Conservation (phyloP, 1,139 yeast genomes). For the Suzukiozyma palmioleophila region DNA sequence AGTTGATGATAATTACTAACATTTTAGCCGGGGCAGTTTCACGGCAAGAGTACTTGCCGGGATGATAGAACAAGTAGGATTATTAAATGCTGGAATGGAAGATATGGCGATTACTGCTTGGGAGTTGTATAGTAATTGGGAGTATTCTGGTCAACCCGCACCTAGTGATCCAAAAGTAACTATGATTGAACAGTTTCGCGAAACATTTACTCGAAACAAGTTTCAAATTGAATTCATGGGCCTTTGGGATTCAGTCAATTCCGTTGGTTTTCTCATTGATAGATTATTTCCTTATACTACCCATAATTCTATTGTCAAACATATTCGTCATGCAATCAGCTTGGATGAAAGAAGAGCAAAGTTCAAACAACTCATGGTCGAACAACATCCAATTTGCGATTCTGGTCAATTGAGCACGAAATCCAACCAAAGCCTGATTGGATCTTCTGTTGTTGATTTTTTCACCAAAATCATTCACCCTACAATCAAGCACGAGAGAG, state of each 20-base stretch:
- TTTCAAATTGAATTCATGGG: constrained; percentile 56
- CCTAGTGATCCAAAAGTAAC: constrained; percentile 35
- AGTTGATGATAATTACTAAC: constrained; percentile 1
- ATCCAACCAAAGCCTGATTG: neutral
- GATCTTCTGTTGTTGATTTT: neutral
- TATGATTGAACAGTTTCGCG: constrained; percentile 47
- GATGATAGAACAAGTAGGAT: constrained; percentile 58
- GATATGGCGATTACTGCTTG: constrained; percentile 55
- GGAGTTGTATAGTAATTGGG: constrained; percentile 60
- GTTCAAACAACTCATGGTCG: constrained; percentile 52
- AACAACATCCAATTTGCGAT: constrained; percentile 19
- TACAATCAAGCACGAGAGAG: neutral
- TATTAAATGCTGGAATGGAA: constrained; percentile 49
- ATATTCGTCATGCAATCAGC: constrained; percentile 62
- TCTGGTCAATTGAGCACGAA: neutral
- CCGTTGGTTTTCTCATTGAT: constrained; percentile 57
- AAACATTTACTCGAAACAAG: constrained; percentile 43
- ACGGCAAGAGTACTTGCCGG: constrained; percentile 59
- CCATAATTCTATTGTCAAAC: constrained; percentile 45
- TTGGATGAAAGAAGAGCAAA: constrained; percentile 62
- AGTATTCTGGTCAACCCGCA: constrained; percentile 53
- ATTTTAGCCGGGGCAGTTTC: constrained; percentile 56
- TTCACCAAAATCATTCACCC: neutral
- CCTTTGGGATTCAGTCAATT: constrained; percentile 62
- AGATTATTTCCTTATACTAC: constrained; percentile 54